Base-by-base conservation (phyloP, 2,329 filamentous ascomycete species). In the Diaporthe batatas region DNA sequence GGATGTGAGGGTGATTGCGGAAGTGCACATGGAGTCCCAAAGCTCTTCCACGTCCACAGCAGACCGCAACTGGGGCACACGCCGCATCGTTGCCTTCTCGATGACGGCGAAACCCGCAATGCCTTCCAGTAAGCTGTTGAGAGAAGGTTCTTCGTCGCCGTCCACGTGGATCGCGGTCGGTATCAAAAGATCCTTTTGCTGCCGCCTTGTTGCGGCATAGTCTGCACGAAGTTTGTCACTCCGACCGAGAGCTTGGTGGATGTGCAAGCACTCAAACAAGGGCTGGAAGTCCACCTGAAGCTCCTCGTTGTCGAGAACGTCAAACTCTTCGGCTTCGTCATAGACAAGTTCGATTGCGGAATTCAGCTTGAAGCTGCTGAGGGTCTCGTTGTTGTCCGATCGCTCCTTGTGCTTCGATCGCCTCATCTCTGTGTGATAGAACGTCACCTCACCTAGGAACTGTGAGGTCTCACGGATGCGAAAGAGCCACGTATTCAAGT, bases 1-100 rank as follows among this genome's bases (percentile, higher is more conserved):
- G 0, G 92, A 91, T 75, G 97, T 97, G 62, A 98, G 86, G 11
- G 88, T 89, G 76, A 98, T 94, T 0, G 94, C 92, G 57, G 92
- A 91, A 79, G 95, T 94, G 79, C 96, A 98, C 94, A 98, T 96
- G 0, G 95, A 98, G 78, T 98, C 96, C 96, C 96, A 99, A 2
- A 99, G 86, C 82, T 98, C 96, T 79, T 99, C 96, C n/a, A 98
- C 95, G 84, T 99, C 96, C 76, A 93, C 90, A 14, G 90, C 85
- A 36, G 94, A 93, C 75, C 96, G 91, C 65, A 99, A 85, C 78
- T 96, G 94, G 1, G 94, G 94, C 0, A 93, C 92, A 76, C 93
- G 93, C 76, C 92, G 92, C 91, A 98, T 95, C 0, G 96, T 99
- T 12, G 94, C 94, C 78, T 94, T 95, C 81, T 99, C 96, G 53